A percentile compares a stretch with the other conserved stretches of the same genome.
Evolutionary conservation across 1,284 basidiomycete genomes (phyloP).

Genomic region (Schizophyllum commune): DNA sequence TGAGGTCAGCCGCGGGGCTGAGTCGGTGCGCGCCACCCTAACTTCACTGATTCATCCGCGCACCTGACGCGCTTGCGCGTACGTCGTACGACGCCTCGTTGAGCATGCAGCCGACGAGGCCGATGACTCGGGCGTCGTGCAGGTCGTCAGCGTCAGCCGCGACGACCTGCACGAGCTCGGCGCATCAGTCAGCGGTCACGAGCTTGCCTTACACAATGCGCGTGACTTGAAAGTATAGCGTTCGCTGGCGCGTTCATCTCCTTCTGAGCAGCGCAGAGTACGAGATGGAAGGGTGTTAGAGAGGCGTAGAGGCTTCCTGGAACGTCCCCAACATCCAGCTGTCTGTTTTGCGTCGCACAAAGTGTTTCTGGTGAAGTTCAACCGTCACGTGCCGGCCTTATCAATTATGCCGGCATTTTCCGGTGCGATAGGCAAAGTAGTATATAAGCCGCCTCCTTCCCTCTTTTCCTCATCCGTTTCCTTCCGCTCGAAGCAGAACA

Average conservation of each 20-base stretch:
- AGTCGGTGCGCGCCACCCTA: too few relatives aligned
- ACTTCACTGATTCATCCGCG: too few relatives aligned
- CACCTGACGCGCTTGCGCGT: too few relatives aligned
- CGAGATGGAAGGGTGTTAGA: not conserved
- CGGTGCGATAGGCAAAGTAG: too few relatives aligned
- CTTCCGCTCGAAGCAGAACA: not conserved
- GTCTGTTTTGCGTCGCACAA: too few relatives aligned
- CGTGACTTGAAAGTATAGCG: not conserved
- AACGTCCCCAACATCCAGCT: too few relatives aligned
- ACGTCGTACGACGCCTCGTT: too few relatives aligned
- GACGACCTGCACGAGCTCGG: not conserved
- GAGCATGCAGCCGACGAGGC: not conserved
- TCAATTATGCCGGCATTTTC: too few relatives aligned
- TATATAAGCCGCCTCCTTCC: not conserved
- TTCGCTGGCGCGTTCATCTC: not conserved
- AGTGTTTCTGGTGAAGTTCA: too few relatives aligned
- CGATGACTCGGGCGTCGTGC: not conserved
- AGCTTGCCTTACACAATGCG: not conserved
- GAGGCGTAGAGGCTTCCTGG: too few relatives aligned
- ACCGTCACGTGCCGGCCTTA: too few relatives aligned
- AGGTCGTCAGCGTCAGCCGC: not conserved
- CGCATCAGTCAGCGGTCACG: not conserved
- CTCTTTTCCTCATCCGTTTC: not conserved
- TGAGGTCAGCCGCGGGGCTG: too few relatives aligned
- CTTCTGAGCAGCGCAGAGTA: not conserved